These are phyloP conservation scores for Brassica cretica DNA, from an alignment of 345 rosid species.

Conservation along the genomic window DNA sequence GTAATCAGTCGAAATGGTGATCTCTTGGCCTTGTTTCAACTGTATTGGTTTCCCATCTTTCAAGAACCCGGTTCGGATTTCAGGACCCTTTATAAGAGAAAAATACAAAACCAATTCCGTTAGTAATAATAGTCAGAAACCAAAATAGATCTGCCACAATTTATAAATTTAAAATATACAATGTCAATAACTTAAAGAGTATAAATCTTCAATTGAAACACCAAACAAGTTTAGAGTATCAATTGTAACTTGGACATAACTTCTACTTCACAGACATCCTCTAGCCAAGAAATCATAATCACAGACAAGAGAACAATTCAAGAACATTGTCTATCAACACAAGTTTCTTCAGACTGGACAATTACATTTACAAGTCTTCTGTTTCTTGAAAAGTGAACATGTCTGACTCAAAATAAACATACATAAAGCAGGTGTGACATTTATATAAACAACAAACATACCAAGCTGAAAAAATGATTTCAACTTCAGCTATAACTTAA, in stretches of 20 bases:
- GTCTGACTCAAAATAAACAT: not conserved
- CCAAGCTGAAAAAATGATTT: no score
- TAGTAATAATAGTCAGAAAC: not conserved
- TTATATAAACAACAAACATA: not conserved
- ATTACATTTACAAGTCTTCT: not conserved
- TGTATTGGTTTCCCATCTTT: conserved; percentile 70
- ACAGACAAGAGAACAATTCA: not conserved
- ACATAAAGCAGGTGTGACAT: not conserved
- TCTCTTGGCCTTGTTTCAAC: conserved; percentile 75
- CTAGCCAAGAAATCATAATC: not conserved
- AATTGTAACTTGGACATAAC: not conserved
- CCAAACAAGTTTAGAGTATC: not conserved
- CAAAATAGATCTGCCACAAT: not conserved
- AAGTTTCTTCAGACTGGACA: not conserved
- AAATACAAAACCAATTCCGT: not conserved
- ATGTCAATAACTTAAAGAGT: not conserved
- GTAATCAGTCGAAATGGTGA: conserved; percentile 82
- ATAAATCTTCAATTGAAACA: not conserved
- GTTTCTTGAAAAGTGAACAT: not conserved
- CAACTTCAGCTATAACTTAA: not conserved
- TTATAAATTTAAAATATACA: not conserved
- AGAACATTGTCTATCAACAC: conserved; percentile 7
- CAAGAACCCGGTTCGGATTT: conserved; percentile 74
- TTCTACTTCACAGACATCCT: conserved; percentile 6
- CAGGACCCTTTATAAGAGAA: conserved; percentile 61